These are phyloP conservation scores for Fraxinus baroniana DNA, from an alignment of 305 asterid species.

Conservation along the genomic window DNA sequence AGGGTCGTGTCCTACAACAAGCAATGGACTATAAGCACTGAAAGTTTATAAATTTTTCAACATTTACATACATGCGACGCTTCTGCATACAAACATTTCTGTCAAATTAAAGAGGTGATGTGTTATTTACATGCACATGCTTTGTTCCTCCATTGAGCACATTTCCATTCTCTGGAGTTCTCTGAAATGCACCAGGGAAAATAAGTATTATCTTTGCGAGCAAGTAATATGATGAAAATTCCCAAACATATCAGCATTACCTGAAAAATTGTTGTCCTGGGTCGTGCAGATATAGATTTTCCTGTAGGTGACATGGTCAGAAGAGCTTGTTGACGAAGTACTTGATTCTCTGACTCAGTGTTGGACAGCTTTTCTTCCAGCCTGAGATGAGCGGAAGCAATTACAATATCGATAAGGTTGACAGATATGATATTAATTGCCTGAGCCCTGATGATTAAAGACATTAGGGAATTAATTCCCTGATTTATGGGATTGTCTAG, in stretches of 20 bases:
- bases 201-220: constrained; percentile 5
- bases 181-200: constrained; percentile 33
- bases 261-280: constrained; percentile 42
- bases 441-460: not conserved
- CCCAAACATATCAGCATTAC: constrained; percentile 17
- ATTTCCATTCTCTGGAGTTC: constrained; percentile 50
- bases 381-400: constrained; percentile 28
- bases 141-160: constrained; percentile 42
- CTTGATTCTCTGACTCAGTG: constrained; percentile 55
- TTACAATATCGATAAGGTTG: not conserved
- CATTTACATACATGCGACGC: constrained; percentile 4
- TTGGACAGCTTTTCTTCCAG: constrained; percentile 57
- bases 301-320: constrained; percentile 58
- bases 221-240: not conserved
- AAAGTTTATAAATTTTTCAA: constrained; percentile 4
- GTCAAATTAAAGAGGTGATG: not conserved
- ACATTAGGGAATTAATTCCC: not conserved
- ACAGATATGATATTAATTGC: not conserved
- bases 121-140: constrained; percentile 31
- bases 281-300: constrained; percentile 46
- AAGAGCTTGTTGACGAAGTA: constrained; percentile 57
- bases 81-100: not conserved
- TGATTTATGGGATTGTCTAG: not conserved
- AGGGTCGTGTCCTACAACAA: constrained; percentile 58
- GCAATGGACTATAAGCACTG: constrained; percentile 30